Conservation (phyloP, 768 basidiomycete species). For the Coprinopsis sp. region DNA sequence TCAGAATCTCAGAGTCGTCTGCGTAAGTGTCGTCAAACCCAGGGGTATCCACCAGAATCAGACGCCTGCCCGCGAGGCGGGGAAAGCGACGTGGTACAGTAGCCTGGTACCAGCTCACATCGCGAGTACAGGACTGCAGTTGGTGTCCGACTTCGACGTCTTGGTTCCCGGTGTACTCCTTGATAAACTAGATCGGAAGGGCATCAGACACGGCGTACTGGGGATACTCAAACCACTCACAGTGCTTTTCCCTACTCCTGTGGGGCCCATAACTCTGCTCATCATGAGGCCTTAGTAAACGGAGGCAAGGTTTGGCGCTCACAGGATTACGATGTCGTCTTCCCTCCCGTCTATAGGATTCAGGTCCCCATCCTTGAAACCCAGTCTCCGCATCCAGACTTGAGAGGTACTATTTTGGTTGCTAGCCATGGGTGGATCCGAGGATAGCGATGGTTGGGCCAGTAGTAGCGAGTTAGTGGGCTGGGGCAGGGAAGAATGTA, state of each 20-base stretch:
- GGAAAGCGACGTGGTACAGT: background rate
- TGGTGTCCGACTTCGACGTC: constrained; percentile 3
- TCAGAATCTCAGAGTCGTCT: constrained; percentile 9
- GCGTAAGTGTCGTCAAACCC: constrained; percentile 14
- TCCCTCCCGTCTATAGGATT: background rate
- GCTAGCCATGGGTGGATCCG: no score
- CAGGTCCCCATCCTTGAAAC: background rate
- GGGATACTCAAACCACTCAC: background rate
- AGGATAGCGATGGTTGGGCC: no score
- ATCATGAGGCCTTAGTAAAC: background rate
- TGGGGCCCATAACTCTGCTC: constrained; percentile 4
- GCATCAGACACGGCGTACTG: background rate
- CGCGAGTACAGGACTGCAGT: constrained; percentile 9
- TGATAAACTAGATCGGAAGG: constrained; percentile 8
- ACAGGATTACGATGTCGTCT: constrained; percentile 2
- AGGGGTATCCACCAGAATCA: constrained; percentile 12
- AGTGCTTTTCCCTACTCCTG: constrained; percentile 3
- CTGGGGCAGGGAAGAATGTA: no score
- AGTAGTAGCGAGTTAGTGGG: no score
- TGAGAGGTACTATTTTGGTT: background rate
- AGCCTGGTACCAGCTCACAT: background rate
- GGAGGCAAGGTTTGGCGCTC: background rate
- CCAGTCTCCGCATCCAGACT: background rate
- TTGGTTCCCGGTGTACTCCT: background rate
- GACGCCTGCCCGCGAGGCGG: background rate